Base-by-base conservation (phyloP, 192 early-diverging fungal genomes). In the Funneliformis mosseae region DNA sequence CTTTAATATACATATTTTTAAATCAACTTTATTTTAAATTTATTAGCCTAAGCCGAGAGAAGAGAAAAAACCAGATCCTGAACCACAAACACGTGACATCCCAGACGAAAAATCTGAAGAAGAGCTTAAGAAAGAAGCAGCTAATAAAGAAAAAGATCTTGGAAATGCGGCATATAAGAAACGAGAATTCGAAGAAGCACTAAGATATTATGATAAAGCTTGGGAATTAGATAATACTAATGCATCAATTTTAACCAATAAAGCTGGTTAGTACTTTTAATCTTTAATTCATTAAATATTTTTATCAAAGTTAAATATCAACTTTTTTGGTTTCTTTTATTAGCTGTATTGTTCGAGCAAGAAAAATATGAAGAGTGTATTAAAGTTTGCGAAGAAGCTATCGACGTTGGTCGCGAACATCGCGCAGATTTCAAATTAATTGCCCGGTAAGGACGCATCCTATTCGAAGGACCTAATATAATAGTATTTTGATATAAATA, bases 401-500 rank as follows among this genome's bases (percentile, higher is more conserved):
- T 98, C 76, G 97, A 98, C 16, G 88, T 88, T 77, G 97, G 97
- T 48, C 93, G 97, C 78, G 95, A 97, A 83, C 76, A 93, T 61
- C 93, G 94, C 38, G 94, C 92, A 50, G 98, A 98, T 77, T 99
- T 93, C 88, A 99, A 97, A 89, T 84, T 97, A 76, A 94, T 99
- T 84, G 95, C 96, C 76, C 83, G 89, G 91, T 92, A 82, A 50
- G 74, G 62, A 83, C 64, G 14, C n/a, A 74, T 50, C 3, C 41
- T 45, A 25, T 48, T 33, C 18, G 11, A 10, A 42, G 5, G 1
- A 38, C n/a, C 43, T 27, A 50, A 23, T 28, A 59, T 14, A 59
- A 11, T 50, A 3, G 14, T 0, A 27, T 14, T 39, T 21, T 16
- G 12, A 27, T 50, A 12, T 28, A 28, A 11, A 46, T 25, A 16